These are phyloP conservation scores for Cornus kousa DNA, from an alignment of 148 eudicot genomes.

Conservation along the genomic window DNA sequence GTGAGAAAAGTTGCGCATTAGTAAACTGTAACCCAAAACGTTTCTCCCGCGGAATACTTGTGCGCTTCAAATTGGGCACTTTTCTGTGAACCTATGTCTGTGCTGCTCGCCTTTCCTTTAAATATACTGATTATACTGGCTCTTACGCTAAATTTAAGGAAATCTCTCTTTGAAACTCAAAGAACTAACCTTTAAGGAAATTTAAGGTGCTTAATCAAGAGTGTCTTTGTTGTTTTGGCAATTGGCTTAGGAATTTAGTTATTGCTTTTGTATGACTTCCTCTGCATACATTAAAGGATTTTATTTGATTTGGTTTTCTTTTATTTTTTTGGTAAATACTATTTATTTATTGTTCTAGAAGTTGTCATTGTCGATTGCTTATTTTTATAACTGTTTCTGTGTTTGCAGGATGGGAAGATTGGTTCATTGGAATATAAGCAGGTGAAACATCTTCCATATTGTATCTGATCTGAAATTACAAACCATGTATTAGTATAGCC, in stretches of 20 bases:
- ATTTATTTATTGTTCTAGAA: no score
- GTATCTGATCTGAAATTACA: background rate
- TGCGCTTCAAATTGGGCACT: background rate
- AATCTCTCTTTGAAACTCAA: background rate
- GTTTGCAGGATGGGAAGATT: conserved; percentile 65
- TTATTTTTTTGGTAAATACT: background rate
- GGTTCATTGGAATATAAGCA: conserved; percentile 60
- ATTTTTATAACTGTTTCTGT: background rate
- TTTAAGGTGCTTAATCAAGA: background rate
- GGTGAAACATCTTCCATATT: conserved; percentile 38
- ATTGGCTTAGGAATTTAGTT: background rate
- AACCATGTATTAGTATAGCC: background rate
- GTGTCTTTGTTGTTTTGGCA: conserved; percentile 10
- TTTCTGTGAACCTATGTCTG: background rate
- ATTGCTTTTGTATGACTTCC: background rate
- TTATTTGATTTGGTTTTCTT: background rate
- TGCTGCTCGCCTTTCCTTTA: background rate
- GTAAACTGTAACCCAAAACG: background rate
- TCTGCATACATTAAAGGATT: background rate
- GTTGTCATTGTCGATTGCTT: background rate
- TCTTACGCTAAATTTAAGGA: background rate
- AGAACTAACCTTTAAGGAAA: background rate
- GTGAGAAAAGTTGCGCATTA: background rate
- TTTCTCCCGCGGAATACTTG: background rate
- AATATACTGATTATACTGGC: background rate